These are phyloP conservation scores for Parafenestella ontariensis DNA, from an alignment of 2,329 filamentous ascomycete genomes.

Conservation along the genomic window DNA sequence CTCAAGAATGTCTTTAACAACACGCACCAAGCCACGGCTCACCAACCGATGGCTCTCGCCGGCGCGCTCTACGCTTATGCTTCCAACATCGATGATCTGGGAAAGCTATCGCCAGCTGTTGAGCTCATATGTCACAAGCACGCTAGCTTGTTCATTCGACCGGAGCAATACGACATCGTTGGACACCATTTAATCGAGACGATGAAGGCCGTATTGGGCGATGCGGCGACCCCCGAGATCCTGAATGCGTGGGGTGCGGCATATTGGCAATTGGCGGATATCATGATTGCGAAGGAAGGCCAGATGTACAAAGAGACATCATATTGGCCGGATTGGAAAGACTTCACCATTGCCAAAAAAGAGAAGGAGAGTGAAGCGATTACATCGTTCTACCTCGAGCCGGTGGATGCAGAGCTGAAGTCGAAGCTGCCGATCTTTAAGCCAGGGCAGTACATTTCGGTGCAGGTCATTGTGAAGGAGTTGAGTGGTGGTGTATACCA, in stretches of 20 bases:
- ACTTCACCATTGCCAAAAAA: constrained; percentile 71
- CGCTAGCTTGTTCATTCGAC: constrained; percentile 70
- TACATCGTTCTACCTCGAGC: constrained; percentile 73
- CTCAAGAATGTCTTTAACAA: constrained; percentile 76
- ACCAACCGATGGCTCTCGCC: constrained; percentile 74
- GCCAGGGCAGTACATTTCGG: constrained; percentile 76
- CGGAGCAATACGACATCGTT: constrained; percentile 75
- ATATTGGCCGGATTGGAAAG: constrained; percentile 71
- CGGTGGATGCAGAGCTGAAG: constrained; percentile 64
- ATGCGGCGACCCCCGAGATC: constrained; percentile 69
- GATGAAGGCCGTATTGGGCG: constrained; percentile 71
- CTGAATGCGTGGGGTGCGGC: constrained; percentile 73
- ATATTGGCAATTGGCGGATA: constrained; percentile 75
- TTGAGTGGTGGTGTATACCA: constrained; percentile 62
- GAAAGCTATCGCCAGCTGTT: constrained; percentile 61
- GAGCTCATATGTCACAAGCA: constrained; percentile 81
- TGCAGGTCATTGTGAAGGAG: constrained; percentile 64
- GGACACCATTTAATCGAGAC: constrained; percentile 72
- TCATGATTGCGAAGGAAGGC: constrained; percentile 72
- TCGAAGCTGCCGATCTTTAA: constrained; percentile 69
- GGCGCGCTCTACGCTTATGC: constrained; percentile 74
- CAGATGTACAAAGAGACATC: constrained; percentile 67
- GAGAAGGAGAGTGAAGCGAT: constrained; percentile 72
- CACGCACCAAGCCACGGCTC: constrained; percentile 71
- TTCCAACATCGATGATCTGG: constrained; percentile 72